Percentiles rank a stretch among this genome's conserved stretches.
phyloP scores from a whole-genome alignment of 2,329 filamentous ascomycete species.

The Whalleya microplaca region DNA sequence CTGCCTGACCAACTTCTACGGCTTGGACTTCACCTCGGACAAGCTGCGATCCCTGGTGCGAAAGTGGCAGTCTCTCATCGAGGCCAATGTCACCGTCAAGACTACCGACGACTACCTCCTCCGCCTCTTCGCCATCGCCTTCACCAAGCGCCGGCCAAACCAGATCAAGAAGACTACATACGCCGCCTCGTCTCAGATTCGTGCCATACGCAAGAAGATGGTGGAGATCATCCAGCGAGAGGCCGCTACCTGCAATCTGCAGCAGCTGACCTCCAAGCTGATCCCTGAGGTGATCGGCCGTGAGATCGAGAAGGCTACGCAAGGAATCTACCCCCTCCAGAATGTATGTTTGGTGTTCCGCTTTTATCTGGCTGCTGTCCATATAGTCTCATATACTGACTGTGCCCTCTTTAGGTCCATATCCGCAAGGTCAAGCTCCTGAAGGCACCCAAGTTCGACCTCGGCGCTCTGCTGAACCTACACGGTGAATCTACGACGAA shows the following conservation, averaged over 20 bases:
- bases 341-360: slow-evolving; percentile 69
- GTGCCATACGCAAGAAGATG: slow-evolving; percentile 99
- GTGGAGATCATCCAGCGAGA: slow-evolving; percentile 97
- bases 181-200: slow-evolving; percentile 94
- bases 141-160: slow-evolving; percentile 99
- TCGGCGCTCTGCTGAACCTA: slow-evolving; percentile 92
- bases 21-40: slow-evolving; percentile 99
- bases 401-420: slow-evolving; percentile 71
- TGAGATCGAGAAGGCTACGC: slow-evolving; percentile 99
- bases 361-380: background rate
- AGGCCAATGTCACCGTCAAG: slow-evolving; percentile 99
- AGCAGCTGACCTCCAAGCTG: slow-evolving; percentile 96
- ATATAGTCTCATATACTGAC: slow-evolving; percentile 40
- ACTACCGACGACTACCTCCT: slow-evolving; percentile 99
- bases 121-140: slow-evolving; percentile 97
- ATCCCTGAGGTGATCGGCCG: slow-evolving; percentile 99
- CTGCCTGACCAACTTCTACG: slow-evolving; percentile 99
- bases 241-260: slow-evolving; percentile 90
- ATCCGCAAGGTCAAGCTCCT: slow-evolving; percentile 99
- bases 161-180: slow-evolving; percentile 99
- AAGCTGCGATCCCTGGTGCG: slow-evolving; percentile 98
- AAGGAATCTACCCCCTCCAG: slow-evolving; percentile 99
- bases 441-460: slow-evolving; percentile 98
- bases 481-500: slow-evolving; percentile 97
- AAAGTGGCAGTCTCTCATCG: slow-evolving; percentile 99